phyloP scores from a whole-genome alignment of 1,284 basidiomycete species.

The Leccinum fallax region DNA sequence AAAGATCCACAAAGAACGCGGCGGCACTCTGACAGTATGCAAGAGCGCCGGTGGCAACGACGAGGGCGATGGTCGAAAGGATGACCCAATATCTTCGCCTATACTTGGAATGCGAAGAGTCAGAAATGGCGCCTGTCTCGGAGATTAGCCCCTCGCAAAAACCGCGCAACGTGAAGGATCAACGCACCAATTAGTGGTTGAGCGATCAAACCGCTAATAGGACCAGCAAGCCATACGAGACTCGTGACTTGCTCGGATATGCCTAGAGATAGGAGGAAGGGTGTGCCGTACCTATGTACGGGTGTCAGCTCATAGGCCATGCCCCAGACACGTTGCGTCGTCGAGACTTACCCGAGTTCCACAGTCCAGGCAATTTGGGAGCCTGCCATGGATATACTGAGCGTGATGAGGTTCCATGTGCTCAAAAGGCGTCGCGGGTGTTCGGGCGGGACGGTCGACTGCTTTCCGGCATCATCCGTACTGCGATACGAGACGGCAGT shows the following conservation, averaged over 20 bases:
- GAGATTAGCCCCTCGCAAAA: constrained; percentile 27
- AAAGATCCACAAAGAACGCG: constrained; percentile 73
- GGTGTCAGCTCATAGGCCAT: constrained; percentile 22
- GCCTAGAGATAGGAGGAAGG: constrained; percentile 88
- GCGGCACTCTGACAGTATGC: constrained; percentile 86
- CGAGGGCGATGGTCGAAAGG: constrained; percentile 75
- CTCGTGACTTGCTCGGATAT: constrained; percentile 90
- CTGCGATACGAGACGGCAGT: constrained; percentile 28
- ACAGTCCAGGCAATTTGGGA: constrained; percentile 94
- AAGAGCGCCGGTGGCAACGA: constrained; percentile 71
- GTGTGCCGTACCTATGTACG: constrained; percentile 82
- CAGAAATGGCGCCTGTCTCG: constrained; percentile 82
- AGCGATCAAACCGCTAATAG: constrained; percentile 90
- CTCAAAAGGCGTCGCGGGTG: constrained; percentile 45
- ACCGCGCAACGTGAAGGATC: constrained; percentile 9
- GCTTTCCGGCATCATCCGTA: constrained; percentile 28
- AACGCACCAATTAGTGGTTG: constrained; percentile 89
- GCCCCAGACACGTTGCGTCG: constrained; percentile 3
- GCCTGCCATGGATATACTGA: constrained; percentile 85
- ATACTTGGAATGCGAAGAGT: constrained; percentile 87
- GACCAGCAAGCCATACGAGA: constrained; percentile 96
- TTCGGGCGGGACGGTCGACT: constrained; percentile 17
- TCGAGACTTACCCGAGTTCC: constrained; percentile 72
- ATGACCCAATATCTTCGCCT: constrained; percentile 90
- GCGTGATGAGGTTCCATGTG: constrained; percentile 74